phyloP scores from a whole-genome alignment of 768 basidiomycete genomes.

The Exsudoporus frostii region DNA sequence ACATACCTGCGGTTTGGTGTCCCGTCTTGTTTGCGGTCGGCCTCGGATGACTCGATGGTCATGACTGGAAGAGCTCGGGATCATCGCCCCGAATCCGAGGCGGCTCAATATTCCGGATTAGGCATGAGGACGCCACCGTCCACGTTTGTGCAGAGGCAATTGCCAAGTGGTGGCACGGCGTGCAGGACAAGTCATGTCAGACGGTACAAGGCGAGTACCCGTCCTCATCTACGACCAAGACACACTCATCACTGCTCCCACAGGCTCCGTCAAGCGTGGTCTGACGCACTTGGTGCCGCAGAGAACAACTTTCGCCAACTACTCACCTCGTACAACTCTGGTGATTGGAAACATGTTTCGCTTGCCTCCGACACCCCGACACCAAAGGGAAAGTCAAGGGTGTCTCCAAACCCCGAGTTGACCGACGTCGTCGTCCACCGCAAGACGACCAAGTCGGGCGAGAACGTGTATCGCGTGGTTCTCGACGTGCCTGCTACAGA shows the following conservation, averaged over 20 bases:
- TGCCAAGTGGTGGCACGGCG: neutral
- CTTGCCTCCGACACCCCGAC: slow-evolving; percentile 39
- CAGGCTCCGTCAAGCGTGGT: slow-evolving; percentile 84
- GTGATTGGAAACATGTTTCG: slow-evolving; percentile 80
- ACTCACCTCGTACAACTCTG: slow-evolving; percentile 63
- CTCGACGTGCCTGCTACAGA: slow-evolving; percentile 73
- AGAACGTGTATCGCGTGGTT: slow-evolving; percentile 76
- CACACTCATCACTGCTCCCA: neutral
- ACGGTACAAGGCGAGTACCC: slow-evolving; percentile 55
- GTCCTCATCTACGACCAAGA: neutral
- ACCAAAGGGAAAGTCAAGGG: slow-evolving; percentile 61
- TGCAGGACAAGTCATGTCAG: slow-evolving; percentile 39
- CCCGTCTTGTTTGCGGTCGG: neutral
- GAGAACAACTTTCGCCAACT: slow-evolving; percentile 76
- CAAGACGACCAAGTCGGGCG: slow-evolving; percentile 62
- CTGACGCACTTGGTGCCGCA: slow-evolving; percentile 67
- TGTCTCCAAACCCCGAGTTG: slow-evolving; percentile 52
- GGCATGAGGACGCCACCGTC: neutral
- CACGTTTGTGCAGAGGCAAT: neutral
- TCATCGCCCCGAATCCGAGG: neutral
- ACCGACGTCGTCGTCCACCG: slow-evolving; percentile 78
- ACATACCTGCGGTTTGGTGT: slow-evolving; percentile 11
- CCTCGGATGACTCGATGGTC: neutral
- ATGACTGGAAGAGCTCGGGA: neutral
- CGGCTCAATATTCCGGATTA: slow-evolving; percentile 1